Conservation (phyloP, 345 rosid species). For the Moringa oleifera region DNA sequence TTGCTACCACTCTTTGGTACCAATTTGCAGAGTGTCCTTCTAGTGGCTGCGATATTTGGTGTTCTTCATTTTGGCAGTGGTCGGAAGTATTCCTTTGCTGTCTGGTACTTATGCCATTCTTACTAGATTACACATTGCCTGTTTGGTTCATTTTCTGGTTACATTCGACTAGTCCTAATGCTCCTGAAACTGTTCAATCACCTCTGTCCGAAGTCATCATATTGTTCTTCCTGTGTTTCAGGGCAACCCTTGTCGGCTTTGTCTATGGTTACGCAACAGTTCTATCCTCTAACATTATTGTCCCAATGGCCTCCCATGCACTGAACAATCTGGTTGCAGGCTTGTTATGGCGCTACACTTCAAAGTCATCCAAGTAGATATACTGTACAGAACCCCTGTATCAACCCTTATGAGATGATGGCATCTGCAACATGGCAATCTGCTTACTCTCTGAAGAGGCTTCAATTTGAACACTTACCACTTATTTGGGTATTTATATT, state of each 20-base stretch:
- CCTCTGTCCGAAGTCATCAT: too few species aligned
- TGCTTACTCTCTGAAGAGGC: too few species aligned
- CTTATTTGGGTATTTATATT: too few species aligned
- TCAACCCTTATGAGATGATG: too few species aligned
- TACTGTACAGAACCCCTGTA: too few species aligned
- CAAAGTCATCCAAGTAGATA: conserved; percentile 20
- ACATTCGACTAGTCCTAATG: neutral
- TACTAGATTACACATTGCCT: neutral
- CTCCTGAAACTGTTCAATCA: too few species aligned
- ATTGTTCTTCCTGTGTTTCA: conserved; percentile 16
- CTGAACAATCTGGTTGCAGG: conserved; percentile 81
- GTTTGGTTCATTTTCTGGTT: neutral
- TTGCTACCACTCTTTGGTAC: conserved; percentile 65
- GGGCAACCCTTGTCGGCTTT: conserved; percentile 85
- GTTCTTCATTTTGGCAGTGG: conserved; percentile 76
- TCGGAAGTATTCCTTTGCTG: conserved; percentile 77
- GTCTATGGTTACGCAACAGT: conserved; percentile 64
- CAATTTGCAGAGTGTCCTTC: conserved; percentile 54
- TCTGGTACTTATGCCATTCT: conserved; percentile 45
- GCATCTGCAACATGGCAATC: too few species aligned
- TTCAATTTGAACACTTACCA: too few species aligned
- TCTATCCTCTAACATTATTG: conserved; percentile 54
- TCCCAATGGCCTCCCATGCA: conserved; percentile 73
- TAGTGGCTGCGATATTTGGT: conserved; percentile 61
- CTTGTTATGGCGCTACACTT: conserved; percentile 54